These are phyloP conservation scores for Saitozyma sp. DNA, from an alignment of 768 basidiomycete genomes.

Conservation along the genomic window DNA sequence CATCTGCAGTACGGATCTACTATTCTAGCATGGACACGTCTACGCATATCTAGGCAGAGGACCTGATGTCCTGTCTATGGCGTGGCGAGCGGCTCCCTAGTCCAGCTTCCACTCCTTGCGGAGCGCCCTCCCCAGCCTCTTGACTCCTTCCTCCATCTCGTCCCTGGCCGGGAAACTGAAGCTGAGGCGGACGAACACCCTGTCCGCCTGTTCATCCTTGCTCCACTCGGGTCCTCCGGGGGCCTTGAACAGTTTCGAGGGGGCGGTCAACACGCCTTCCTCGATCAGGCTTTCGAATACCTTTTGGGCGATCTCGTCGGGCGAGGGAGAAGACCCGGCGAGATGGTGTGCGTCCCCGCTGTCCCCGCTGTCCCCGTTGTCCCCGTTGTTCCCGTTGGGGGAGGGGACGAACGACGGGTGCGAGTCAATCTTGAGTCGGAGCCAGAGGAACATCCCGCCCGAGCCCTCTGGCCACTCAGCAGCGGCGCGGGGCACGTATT, in stretches of 20 bases:
- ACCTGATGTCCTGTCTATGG: too few species aligned
- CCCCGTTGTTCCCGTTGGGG: too few species aligned
- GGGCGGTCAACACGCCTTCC: conserved; percentile 11
- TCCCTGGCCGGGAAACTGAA: conserved; percentile 7
- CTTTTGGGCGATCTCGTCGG: conserved; percentile 10
- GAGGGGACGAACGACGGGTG: conserved; percentile 9
- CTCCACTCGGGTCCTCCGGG: conserved; percentile 14
- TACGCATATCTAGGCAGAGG: too few species aligned
- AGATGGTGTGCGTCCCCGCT: too few species aligned
- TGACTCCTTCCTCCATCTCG: conserved; percentile 21
- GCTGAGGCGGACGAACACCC: conserved; percentile 17
- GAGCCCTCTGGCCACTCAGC: conserved; percentile 2
- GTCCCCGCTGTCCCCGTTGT: too few species aligned
- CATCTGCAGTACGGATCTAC: too few species aligned
- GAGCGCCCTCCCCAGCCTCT: conserved; percentile 12
- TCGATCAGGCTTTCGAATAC: conserved; percentile 15
- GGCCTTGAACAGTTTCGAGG: conserved; percentile 13
- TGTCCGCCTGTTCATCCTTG: conserved; percentile 21
- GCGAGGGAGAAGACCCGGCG: too few species aligned
- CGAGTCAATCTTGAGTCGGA: conserved; percentile 15
- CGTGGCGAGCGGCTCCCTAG: neutral
- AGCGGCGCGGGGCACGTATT: conserved; percentile 8
- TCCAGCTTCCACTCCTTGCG: conserved; percentile 11
- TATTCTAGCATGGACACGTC: too few species aligned
- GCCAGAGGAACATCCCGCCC: conserved; percentile 30